Conservation (phyloP, 2,329 filamentous ascomycete species). For the Aspergillus quadrilineatus region DNA sequence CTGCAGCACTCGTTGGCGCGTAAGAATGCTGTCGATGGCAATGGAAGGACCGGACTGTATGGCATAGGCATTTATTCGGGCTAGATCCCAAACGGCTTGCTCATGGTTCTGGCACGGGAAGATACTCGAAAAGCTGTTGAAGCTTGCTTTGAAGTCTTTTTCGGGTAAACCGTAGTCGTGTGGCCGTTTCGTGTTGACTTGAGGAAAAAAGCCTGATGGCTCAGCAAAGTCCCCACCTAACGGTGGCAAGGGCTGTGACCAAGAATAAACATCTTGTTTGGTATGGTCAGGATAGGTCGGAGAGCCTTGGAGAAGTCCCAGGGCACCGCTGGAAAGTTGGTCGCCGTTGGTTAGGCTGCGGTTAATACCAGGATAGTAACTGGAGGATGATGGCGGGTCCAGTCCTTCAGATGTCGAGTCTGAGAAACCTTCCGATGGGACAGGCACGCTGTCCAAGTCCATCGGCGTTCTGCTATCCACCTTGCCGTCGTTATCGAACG, state of each 20-base stretch:
- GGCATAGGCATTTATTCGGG: slow-evolving; percentile 20
- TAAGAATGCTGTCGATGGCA: slow-evolving; percentile 29
- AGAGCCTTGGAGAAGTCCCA: not conserved
- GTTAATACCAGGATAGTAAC: slow-evolving; percentile 1
- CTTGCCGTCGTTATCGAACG: slow-evolving; percentile 8
- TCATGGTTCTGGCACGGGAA: slow-evolving; percentile 28
- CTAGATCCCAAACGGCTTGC: slow-evolving; percentile 25
- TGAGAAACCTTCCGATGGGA: not conserved
- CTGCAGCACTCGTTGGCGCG: slow-evolving; percentile 29
- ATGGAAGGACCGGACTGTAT: slow-evolving; percentile 18
- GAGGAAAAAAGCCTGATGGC: not conserved
- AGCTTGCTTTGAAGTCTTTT: not conserved
- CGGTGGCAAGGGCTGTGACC: slow-evolving; percentile 12
- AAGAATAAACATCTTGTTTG: slow-evolving; percentile 6
- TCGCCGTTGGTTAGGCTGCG: not conserved
- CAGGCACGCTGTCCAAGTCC: slow-evolving; percentile 3
- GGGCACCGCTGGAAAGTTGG: not conserved
- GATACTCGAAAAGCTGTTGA: not conserved
- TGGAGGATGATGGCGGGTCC: not conserved
- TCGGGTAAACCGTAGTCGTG: slow-evolving; percentile 7
- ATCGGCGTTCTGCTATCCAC: not conserved
- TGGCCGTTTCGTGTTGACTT: not conserved
- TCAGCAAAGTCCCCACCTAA: slow-evolving; percentile 2
- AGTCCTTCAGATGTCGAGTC: slow-evolving; percentile 2
- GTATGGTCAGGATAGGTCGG: slow-evolving; percentile 6